These are phyloP conservation scores for Eucalyptus tenuipes DNA, from an alignment of 345 rosid species.

Conservation along the genomic window DNA sequence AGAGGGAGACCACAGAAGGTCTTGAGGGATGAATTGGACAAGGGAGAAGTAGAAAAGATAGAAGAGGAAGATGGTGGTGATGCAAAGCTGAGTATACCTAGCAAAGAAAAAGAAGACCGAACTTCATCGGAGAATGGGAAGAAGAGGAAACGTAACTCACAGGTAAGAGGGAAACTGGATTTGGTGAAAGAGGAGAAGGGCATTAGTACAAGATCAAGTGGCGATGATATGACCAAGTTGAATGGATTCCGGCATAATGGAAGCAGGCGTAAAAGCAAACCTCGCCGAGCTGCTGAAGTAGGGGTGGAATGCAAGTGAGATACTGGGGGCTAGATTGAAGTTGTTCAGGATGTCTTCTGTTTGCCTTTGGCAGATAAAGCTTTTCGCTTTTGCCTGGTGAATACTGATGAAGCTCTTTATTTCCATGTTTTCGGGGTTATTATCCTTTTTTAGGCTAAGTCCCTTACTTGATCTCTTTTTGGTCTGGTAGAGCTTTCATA, in stretches of 20 bases:
- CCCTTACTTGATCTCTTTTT: neutral
- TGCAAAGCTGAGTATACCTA: slow-evolving; percentile 10
- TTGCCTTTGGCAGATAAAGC: neutral
- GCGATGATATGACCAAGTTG: slow-evolving; percentile 32
- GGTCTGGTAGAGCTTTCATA: neutral
- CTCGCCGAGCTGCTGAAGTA: slow-evolving; percentile 64
- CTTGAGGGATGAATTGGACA: slow-evolving; percentile 38
- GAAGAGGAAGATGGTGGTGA: slow-evolving; percentile 41
- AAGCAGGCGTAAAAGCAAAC: slow-evolving; percentile 58
- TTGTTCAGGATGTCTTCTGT: neutral
- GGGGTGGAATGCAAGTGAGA: slow-evolving; percentile 49
- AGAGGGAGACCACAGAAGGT: slow-evolving; percentile 62
- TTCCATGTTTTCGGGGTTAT: neutral
- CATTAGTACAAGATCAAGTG: slow-evolving; percentile 17
- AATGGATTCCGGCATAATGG: slow-evolving; percentile 56
- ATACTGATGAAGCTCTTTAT: neutral
- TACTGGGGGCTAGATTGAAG: neutral
- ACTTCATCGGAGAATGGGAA: slow-evolving; percentile 26
- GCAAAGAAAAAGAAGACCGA: slow-evolving; percentile 18
- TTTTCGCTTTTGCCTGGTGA: neutral
- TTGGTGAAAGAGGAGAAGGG: slow-evolving; percentile 41
- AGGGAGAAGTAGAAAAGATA: slow-evolving; percentile 29
- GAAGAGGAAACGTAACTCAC: slow-evolving; percentile 37
- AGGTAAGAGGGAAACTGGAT: neutral
- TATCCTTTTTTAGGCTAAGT: neutral